These are phyloP conservation scores for Circinella minor DNA, from an alignment of 371 early-diverging fungal species.

Conservation along the genomic window DNA sequence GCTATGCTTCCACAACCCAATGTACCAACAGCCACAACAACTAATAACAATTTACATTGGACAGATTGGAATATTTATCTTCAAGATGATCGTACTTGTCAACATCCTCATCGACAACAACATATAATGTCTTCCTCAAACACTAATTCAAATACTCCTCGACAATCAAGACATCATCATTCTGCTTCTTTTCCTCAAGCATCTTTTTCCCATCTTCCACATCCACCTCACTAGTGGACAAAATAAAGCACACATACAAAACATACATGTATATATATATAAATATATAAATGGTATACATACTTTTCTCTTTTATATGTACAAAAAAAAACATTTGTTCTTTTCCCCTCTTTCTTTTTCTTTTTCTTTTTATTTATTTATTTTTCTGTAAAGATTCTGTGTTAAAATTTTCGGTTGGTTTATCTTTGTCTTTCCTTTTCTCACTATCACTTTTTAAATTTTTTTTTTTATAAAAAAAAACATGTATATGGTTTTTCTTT, in stretches of 20 bases:
- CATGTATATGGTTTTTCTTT: not conserved
- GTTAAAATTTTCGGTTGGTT: too few species aligned
- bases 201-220: constrained; percentile 1
- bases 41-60: constrained; percentile 10
- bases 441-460: too few species aligned
- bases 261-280: not conserved
- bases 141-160: not conserved
- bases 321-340: not conserved
- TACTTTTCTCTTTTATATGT: not conserved
- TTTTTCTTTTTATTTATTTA: not conserved
- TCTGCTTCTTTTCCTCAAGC: constrained; percentile 7
- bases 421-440: too few species aligned
- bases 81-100: not conserved
- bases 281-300: not conserved
- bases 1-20: constrained; percentile 13
- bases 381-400: too few species aligned
- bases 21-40: too few species aligned
- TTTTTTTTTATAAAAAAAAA: too few species aligned
- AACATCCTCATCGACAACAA: not conserved
- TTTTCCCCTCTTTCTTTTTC: too few species aligned
- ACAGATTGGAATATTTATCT: constrained; percentile 15
- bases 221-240: not conserved
- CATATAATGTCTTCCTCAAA: not conserved
- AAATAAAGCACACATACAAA: not conserved
- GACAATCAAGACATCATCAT: constrained; percentile 7